These are phyloP conservation scores for Miscanthus lutarioriparius DNA, from an alignment of 176 grass and related monocot genomes.

Conservation along the genomic window DNA sequence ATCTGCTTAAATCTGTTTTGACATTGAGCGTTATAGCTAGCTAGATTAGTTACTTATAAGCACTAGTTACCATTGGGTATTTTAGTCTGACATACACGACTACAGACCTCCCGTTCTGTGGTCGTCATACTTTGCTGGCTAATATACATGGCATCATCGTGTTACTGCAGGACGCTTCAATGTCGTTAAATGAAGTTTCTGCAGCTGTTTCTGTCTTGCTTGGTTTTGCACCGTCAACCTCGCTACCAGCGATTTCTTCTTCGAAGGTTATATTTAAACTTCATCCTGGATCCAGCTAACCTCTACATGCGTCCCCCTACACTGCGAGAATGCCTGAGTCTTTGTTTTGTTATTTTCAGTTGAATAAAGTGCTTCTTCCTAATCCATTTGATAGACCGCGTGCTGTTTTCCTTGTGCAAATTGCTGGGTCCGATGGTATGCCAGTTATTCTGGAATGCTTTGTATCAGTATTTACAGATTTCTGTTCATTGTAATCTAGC, in stretches of 20 bases:
- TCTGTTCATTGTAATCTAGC: constrained; percentile 15
- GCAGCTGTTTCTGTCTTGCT: constrained; percentile 80
- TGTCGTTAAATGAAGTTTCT: constrained; percentile 71
- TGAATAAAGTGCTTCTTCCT: constrained; percentile 77
- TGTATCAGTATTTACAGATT: background rate
- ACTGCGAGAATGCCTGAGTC: constrained; percentile 22
- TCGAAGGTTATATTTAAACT: constrained; percentile 56
- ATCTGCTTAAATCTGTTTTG: constrained; percentile 8
- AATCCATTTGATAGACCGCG: constrained; percentile 81
- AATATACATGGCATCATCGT: background rate
- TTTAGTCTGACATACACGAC: background rate
- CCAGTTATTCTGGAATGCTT: background rate
- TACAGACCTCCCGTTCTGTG: background rate
- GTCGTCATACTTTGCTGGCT: background rate
- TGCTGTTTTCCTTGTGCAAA: constrained; percentile 81
- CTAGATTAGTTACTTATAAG: background rate
- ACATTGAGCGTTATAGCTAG: background rate
- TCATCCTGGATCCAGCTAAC: background rate
- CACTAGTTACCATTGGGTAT: background rate
- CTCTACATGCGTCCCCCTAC: constrained; percentile 13
- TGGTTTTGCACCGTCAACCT: constrained; percentile 75
- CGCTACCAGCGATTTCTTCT: constrained; percentile 54
- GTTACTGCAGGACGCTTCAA: constrained; percentile 49
- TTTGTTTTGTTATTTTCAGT: constrained; percentile 55
- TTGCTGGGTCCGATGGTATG: constrained; percentile 66